phyloP scores from a whole-genome alignment of 2,329 filamentous ascomycete genomes.

The Xylariales sp. region DNA sequence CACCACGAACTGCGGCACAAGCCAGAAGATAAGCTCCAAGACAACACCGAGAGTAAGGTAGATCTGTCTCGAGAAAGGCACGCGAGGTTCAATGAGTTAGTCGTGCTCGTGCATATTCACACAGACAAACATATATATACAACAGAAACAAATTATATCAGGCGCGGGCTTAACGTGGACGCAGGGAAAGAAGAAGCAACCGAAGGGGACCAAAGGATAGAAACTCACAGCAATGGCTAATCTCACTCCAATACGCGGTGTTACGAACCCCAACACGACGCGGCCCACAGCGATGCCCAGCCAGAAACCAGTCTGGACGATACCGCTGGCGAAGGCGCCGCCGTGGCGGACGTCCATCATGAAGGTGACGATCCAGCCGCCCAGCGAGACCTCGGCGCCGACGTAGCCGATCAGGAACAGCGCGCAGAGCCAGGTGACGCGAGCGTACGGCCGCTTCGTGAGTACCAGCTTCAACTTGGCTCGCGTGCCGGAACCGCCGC shows the following conservation, averaged over 20 bases:
- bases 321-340: slow-evolving; percentile 63
- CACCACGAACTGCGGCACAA: slow-evolving; percentile 72
- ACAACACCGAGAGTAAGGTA: slow-evolving; percentile 64
- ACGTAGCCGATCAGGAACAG: slow-evolving; percentile 74
- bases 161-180: too few relatives aligned
- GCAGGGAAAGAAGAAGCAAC: not conserved
- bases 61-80: too few relatives aligned
- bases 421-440: slow-evolving; percentile 65
- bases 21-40: slow-evolving; percentile 73
- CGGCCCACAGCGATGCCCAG: slow-evolving; percentile 71
- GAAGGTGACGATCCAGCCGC: slow-evolving; percentile 81
- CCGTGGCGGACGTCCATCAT: slow-evolving; percentile 74
- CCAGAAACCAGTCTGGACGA: slow-evolving; percentile 79
- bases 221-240: slow-evolving; percentile 42
- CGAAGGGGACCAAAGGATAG: not conserved
- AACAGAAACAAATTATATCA: too few relatives aligned
- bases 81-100: too few relatives aligned
- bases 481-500: slow-evolving; percentile 19
- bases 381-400: slow-evolving; percentile 69
- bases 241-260: slow-evolving; percentile 67
- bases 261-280: slow-evolving; percentile 68
- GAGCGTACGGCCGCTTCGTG: slow-evolving; percentile 34
- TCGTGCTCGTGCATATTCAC: too few relatives aligned
- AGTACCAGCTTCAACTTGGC: slow-evolving; percentile 32
- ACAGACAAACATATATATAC: too few relatives aligned